A percentile compares a stretch with the other conserved stretches of the same genome.
phyloP scores from a whole-genome alignment of 2,329 filamentous ascomycete genomes.

The Aureobasidium sp. region DNA sequence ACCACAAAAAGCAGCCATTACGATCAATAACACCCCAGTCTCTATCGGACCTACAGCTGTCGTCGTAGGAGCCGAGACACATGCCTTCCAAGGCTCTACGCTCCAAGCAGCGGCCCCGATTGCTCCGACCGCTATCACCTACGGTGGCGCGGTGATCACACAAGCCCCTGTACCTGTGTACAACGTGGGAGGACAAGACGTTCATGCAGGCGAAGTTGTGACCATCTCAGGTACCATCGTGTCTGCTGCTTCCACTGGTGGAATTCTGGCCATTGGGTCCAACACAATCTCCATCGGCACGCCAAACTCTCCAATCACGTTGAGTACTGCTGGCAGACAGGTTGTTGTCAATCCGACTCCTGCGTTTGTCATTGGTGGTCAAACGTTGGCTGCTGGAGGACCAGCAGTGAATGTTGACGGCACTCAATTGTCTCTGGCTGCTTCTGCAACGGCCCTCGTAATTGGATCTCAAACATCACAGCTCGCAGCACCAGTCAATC shows the following conservation, averaged over 20 bases:
- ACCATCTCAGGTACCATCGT: conserved; percentile 21
- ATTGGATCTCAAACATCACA: conserved; percentile 23
- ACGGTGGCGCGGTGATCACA: conserved; percentile 17
- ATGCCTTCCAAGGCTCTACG: conserved; percentile 7
- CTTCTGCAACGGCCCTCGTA: conserved; percentile 32
- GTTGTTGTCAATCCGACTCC: conserved; percentile 26
- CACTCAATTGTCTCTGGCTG: conserved; percentile 26
- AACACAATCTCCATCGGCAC: conserved; percentile 12
- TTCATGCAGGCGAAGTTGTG: conserved; percentile 24
- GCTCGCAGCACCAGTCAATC: conserved; percentile 22
- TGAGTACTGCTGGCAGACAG: conserved; percentile 14
- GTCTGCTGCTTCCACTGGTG: conserved; percentile 16
- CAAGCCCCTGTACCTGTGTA: conserved; percentile 21
- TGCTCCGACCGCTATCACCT: conserved; percentile 7
- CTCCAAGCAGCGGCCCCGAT: not conserved
- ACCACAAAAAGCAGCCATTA: conserved; percentile 28
- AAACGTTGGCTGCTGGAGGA: conserved; percentile 32
- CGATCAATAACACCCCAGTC: conserved; percentile 26
- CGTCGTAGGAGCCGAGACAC: conserved; percentile 13
- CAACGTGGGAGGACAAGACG: conserved; percentile 25
- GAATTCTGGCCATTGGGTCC: conserved; percentile 21
- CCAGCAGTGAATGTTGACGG: conserved; percentile 32
- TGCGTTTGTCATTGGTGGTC: conserved; percentile 29
- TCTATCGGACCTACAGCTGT: conserved; percentile 23
- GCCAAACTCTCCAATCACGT: not conserved